These are phyloP conservation scores for Talaromyces sp. DNA, from an alignment of 2,329 filamentous ascomycete species.

Conservation along the genomic window DNA sequence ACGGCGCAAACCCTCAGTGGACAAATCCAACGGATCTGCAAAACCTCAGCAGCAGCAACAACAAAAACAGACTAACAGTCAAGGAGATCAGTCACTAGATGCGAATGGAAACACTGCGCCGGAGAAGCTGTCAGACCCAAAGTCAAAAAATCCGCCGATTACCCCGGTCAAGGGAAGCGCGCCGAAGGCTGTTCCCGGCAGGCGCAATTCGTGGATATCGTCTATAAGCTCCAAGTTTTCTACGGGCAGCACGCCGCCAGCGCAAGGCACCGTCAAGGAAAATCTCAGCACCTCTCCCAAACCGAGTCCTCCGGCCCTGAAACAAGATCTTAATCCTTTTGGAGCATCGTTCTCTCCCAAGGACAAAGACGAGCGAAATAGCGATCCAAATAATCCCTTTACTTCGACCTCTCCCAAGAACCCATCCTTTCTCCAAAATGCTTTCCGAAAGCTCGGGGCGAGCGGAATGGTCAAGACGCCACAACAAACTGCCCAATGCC, in stretches of 20 bases:
- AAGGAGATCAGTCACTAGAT: not conserved
- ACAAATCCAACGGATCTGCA: not conserved
- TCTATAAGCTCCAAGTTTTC: conserved; percentile 92
- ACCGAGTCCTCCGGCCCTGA: conserved; percentile 25
- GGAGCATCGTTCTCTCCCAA: conserved; percentile 37
- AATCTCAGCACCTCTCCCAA: conserved; percentile 21
- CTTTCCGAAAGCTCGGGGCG: conserved; percentile 65
- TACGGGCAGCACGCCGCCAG: conserved; percentile 42
- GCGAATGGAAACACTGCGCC: conserved; percentile 1
- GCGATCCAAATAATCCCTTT: conserved; percentile 25
- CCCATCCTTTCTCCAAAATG: conserved; percentile 70
- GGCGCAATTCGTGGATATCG: conserved; percentile 83
- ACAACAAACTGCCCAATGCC: conserved; percentile 65
- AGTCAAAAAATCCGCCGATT: conserved; percentile 19
- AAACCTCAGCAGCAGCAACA: not conserved
- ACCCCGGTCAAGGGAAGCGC: conserved; percentile 27
- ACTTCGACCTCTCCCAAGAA: conserved; percentile 65
- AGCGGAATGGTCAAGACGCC: conserved; percentile 48
- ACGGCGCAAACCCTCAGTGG: conserved; percentile 17
- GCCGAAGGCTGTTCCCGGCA: conserved; percentile 31
- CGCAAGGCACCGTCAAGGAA: conserved; percentile 29
- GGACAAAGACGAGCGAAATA: conserved; percentile 39
- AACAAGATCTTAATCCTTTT: conserved; percentile 41
- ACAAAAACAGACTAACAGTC: not conserved
- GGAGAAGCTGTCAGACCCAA: conserved; percentile 10